Conservation (phyloP, 495 filamentous ascomycete species). For the Aspergillus homomorphus region DNA sequence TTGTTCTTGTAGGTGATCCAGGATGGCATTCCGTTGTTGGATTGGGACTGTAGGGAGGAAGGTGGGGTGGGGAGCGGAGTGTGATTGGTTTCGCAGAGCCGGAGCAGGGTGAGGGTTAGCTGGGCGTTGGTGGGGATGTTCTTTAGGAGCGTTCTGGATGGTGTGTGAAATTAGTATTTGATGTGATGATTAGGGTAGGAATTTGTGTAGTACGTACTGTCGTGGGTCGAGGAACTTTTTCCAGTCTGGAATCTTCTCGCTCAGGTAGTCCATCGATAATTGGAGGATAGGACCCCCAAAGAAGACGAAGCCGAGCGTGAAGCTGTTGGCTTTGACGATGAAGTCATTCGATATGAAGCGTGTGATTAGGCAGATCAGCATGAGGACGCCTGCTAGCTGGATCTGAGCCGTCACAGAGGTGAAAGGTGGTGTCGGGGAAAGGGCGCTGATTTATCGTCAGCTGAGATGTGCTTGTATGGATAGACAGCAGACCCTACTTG, state of each 20-base stretch:
- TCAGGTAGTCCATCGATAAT: constrained; percentile 58
- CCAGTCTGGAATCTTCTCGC: constrained; percentile 69
- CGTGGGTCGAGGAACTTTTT: constrained; percentile 67
- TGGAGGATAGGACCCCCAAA: constrained; percentile 76
- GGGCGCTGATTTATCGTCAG: constrained; percentile 45
- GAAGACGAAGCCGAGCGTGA: constrained; percentile 66
- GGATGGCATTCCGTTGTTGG: constrained; percentile 49
- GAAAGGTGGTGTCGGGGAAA: constrained; percentile 76
- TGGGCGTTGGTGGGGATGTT: constrained; percentile 86
- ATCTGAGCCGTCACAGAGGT: constrained; percentile 58
- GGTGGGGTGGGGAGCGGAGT: constrained; percentile 78
- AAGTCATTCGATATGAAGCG: constrained; percentile 64
- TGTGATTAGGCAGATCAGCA: constrained; percentile 56
- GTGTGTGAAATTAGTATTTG: neutral
- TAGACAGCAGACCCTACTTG: constrained; percentile 52
- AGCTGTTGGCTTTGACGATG: constrained; percentile 62
- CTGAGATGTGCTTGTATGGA: neutral
- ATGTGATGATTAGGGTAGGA: constrained; percentile 30
- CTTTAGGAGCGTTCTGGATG: constrained; percentile 61
- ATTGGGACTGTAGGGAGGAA: constrained; percentile 16
- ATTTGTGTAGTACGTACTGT: constrained; percentile 45
- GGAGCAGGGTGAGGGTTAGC: constrained; percentile 76
- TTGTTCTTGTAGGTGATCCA: constrained; percentile 40
- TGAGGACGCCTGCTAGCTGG: constrained; percentile 57
- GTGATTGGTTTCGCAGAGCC: constrained; percentile 77